Base-by-base conservation (phyloP, 495 filamentous ascomycete species). In the Penicillium cosmopolitanum region DNA sequence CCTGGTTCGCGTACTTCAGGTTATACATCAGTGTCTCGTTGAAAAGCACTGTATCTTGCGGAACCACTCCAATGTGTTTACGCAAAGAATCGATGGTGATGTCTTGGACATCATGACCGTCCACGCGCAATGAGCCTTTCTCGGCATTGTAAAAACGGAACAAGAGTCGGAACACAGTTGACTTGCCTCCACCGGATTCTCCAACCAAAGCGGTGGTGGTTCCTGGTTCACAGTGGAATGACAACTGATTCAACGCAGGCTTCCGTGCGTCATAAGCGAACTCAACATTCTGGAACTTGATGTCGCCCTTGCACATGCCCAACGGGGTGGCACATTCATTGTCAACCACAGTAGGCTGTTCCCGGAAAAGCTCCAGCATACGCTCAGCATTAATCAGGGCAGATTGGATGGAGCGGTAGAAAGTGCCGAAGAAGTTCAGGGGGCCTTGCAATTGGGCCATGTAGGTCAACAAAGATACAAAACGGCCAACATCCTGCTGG, bases 11-110 rank as follows among this genome's bases (percentile, higher is more conserved):
- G 69, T 98, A 98, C 73, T 88, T 91, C 55, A 98, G 77, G 66
- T 98, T 98, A 77, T 98, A 91, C 95, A 98, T 96, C 55, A 98
- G 73, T 0, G 89, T 90, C 73, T 98, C 95, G 70, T 98, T 98
- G 83, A 98, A 98, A 51, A 98, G 80, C 11, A 96, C 87, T 1
- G 93, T 97, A 66, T 98, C 95, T 72, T 98, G 95, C 10, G 95
- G 95, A 18, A 98, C 95, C 52, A 98, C 95, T 33, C 95, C 95
- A 66, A 98, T 96, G 66, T 91, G 88, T 46, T 82, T 82, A 55
- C 95, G 88, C 38, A 98, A 75, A n/a, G 92, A 96, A 73, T 98
- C 91, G 67, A 98, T 97, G 5, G 92, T 96, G 59, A 96, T 74
- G 65, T 90, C 86, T 62, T 89, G 84, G 10, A 97, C 88, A 70